Conservation (phyloP, 805 yeast genomes). For the Scheffersomyces amazonensis region DNA sequence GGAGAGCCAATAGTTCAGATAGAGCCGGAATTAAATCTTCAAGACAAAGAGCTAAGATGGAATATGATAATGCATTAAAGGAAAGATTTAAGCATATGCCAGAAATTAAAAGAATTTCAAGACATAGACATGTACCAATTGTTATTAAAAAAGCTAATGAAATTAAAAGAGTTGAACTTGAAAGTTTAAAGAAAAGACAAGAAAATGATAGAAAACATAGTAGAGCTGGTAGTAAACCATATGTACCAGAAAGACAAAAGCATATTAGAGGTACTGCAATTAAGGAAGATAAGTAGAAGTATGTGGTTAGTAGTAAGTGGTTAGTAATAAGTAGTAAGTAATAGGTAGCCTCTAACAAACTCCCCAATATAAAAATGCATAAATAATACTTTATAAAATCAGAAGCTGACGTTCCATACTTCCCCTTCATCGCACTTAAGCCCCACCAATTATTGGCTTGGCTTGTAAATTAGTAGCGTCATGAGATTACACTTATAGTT, state of each 20-base stretch:
- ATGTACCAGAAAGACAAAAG: constrained; percentile 73
- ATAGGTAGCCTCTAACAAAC: no score
- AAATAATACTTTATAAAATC: no score
- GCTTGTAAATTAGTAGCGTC: no score
- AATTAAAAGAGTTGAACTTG: constrained; percentile 72
- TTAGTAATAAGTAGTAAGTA: no score
- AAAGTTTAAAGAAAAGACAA: constrained; percentile 75
- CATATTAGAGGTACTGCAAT: constrained; percentile 83
- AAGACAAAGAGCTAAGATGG: constrained; percentile 76
- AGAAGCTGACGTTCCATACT: no score
- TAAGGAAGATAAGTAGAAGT: constrained; percentile 44
- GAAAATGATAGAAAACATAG: constrained; percentile 79
- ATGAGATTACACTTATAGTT: no score
- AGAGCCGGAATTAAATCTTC: constrained; percentile 79
- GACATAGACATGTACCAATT: constrained; percentile 89
- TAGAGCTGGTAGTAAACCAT: constrained; percentile 57
- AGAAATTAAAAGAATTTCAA: constrained; percentile 82
- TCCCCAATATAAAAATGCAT: no score
- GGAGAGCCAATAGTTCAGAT: constrained; percentile 89
- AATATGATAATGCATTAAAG: constrained; percentile 87
- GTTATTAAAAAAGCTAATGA: constrained; percentile 87
- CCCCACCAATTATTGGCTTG: no score
- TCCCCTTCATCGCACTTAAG: no score
- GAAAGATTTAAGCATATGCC: constrained; percentile 96
- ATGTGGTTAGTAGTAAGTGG: no score